These are phyloP conservation scores for Kluyveromyces sp. DNA, from an alignment of 1,139 yeast species.

Conservation along the genomic window DNA sequence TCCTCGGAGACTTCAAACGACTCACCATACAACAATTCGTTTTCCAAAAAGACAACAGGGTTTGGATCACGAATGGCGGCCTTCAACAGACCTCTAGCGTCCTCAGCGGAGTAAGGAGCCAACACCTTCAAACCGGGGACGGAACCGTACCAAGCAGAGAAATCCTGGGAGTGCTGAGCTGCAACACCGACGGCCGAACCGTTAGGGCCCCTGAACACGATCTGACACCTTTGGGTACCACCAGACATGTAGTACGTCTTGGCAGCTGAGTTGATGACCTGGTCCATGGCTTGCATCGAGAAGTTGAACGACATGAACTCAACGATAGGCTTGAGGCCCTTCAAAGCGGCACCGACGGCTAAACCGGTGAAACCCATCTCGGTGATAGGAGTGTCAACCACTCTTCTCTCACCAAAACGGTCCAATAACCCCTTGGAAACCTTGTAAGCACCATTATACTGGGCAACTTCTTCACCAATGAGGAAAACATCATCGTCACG, in stretches of 20 bases:
- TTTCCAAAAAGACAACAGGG: slow-evolving; percentile 93
- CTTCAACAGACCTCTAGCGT: slow-evolving; percentile 90
- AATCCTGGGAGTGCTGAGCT: slow-evolving; percentile 98
- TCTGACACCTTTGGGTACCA: slow-evolving; percentile 94
- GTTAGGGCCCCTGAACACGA: slow-evolving; percentile 97
- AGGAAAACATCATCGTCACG: slow-evolving; percentile 89
- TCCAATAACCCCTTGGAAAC: slow-evolving; percentile 92
- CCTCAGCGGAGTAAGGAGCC: slow-evolving; percentile 94
- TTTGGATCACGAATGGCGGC: slow-evolving; percentile 98
- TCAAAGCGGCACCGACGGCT: slow-evolving; percentile 95
- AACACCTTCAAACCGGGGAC: slow-evolving; percentile 97
- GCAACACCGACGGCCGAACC: slow-evolving; percentile 99
- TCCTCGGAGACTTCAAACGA: slow-evolving; percentile 86
- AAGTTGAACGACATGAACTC: slow-evolving; percentile 99
- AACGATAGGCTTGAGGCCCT: slow-evolving; percentile 93
- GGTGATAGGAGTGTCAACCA: slow-evolving; percentile 96
- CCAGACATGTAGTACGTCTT: slow-evolving; percentile 99
- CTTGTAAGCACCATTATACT: slow-evolving; percentile 98
- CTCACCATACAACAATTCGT: slow-evolving; percentile 92
- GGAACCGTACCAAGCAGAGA: slow-evolving; percentile 95
- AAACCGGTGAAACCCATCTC: slow-evolving; percentile 99
- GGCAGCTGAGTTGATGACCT: slow-evolving; percentile 96
- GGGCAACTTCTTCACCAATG: slow-evolving; percentile 99
- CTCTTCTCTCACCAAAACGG: slow-evolving; percentile 94
- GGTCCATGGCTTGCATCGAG: slow-evolving; percentile 99